Percentiles rank a stretch among this genome's conserved stretches.
phyloP scores from a whole-genome alignment of 257 asterid genomes.

The Solanum tarijense region DNA sequence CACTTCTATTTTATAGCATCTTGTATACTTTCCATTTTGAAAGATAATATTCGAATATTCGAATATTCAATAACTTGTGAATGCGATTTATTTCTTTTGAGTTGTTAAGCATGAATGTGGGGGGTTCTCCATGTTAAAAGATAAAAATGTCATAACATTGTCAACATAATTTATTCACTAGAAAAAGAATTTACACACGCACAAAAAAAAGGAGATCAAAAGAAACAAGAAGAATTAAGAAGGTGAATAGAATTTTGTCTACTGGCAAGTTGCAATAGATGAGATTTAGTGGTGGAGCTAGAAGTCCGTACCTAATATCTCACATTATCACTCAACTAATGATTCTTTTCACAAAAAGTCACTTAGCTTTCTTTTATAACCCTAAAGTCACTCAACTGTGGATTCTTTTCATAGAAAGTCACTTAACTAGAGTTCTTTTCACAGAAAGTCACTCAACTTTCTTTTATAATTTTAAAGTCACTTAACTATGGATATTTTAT shows the following conservation, averaged over 20 bases:
- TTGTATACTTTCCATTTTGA: neutral
- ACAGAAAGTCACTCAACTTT: too few relatives aligned
- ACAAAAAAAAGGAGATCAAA: neutral
- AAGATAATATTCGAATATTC: neutral
- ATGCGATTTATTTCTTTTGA: neutral
- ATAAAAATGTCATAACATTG: neutral
- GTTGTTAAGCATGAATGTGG: slow-evolving; percentile 2
- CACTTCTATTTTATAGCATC: neutral
- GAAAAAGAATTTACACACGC: neutral
- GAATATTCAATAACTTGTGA: slow-evolving; percentile 3
- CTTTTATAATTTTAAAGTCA: too few relatives aligned
- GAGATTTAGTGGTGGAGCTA: neutral
- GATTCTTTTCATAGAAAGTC: too few relatives aligned
- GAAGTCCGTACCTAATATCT: too few relatives aligned
- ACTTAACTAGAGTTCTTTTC: too few relatives aligned
- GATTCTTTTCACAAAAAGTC: too few relatives aligned
- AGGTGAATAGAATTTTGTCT: neutral
- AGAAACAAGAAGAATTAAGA: neutral
- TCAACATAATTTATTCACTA: neutral
- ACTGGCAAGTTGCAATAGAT: neutral
- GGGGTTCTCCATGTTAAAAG: neutral
- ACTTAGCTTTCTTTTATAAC: too few relatives aligned
- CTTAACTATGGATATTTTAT: too few relatives aligned
- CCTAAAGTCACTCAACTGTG: too few relatives aligned
- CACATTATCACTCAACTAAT: too few relatives aligned